These are phyloP conservation scores for barley (Hordeum vulgare) DNA, from an alignment of 176 grass and related monocot species.

Conservation along the genomic window MorexV3_pseudomolecules_assembly NC_058520.1:618267134-618267633, in stretches of 20 bases:
- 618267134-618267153: not conserved
- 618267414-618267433: not conserved
- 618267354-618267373: not conserved
- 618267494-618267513: no score
- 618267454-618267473: not conserved
- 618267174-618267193: not conserved
- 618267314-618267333: not conserved
- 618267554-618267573: no score
- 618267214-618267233: not conserved
- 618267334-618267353: not conserved
- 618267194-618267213: not conserved
- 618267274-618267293: conserved; percentile 11
- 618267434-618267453: not conserved
- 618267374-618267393: not conserved
- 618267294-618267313: not conserved
- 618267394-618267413: not conserved
- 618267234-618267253: not conserved
- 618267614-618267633: no score
- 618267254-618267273: not conserved
- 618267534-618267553: no score
- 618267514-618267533: no score
- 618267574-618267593: no score
- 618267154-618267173: not conserved
- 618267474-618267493: not conserved
- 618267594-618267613: no score